phyloP scores from a whole-genome alignment of 768 basidiomycete species.

The Hypholoma fasciculare region DNA sequence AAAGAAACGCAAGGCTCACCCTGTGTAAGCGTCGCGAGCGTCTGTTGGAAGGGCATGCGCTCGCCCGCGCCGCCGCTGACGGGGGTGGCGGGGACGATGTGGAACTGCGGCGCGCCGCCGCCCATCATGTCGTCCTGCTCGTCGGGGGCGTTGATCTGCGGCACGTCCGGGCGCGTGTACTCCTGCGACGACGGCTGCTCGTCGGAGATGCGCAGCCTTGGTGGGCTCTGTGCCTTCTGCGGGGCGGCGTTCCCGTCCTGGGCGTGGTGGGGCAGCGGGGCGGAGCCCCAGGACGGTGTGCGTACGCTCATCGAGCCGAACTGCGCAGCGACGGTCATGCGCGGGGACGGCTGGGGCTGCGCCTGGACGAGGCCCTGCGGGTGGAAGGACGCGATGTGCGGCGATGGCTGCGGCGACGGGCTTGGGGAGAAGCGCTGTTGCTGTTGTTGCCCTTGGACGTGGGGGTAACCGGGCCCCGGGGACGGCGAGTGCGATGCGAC shows the following conservation, averaged over 20 bases:
- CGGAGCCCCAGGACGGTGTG: constrained; percentile 59
- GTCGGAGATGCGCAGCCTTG: constrained; percentile 57
- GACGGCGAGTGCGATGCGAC: constrained; percentile 49
- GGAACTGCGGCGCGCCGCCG: constrained; percentile 54
- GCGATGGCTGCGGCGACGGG: constrained; percentile 29
- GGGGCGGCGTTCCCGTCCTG: constrained; percentile 7
- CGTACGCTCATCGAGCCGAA: constrained; percentile 67
- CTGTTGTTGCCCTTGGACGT: neutral
- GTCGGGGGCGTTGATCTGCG: constrained; percentile 57
- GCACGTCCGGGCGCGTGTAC: neutral
- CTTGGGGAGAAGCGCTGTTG: constrained; percentile 18
- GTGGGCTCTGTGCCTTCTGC: constrained; percentile 66
- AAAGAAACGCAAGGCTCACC: constrained; percentile 40
- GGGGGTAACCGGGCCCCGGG: constrained; percentile 17
- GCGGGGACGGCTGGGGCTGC: constrained; percentile 29
- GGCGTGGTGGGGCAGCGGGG: constrained; percentile 39
- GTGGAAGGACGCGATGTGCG: constrained; percentile 10
- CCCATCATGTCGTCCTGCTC: constrained; percentile 34
- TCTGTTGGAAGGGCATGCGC: constrained; percentile 49
- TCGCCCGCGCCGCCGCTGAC: constrained; percentile 58
- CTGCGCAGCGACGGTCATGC: constrained; percentile 37
- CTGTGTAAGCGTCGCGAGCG: constrained; percentile 50
- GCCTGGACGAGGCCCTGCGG: constrained; percentile 15
- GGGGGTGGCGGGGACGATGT: constrained; percentile 84
- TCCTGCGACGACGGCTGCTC: constrained; percentile 6